Base-by-base conservation (phyloP, 176 grass and related monocot species). In the Oryza punctata region DNA sequence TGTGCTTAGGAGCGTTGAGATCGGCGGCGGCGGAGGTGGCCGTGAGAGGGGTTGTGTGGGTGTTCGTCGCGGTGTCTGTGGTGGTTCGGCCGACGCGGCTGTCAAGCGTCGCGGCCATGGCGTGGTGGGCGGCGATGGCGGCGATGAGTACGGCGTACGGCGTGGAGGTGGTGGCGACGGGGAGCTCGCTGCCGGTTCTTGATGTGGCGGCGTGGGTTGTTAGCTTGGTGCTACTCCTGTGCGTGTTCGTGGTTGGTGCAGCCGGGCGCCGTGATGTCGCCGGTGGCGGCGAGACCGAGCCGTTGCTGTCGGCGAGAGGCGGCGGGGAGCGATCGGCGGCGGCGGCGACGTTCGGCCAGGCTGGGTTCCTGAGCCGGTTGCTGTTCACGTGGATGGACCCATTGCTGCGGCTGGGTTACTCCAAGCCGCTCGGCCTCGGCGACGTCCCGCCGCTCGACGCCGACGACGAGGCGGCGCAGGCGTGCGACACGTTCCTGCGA, bases 371-470 rank as follows among this genome's bases (percentile, higher is more conserved):
- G 8, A 91, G 92, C 73, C 81, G 78, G 13, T 63, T 92, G 21
- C 87, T 88, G 9, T 93, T 98, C 69, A 79, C 88, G 18, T 98
- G 95, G 95, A 89, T 98, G 63, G 75, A 91, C 27, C 57, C 92
- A 15, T 40, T 98, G 63, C 91, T 94, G 12, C 84, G 83, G 18
- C 59, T 94, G 5, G 95, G 95, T 10, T 78, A 83, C 67, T 88
- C 87, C 49, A 98, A 84, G 70, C 92, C 90, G 1, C 72, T 98
- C 38, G 85, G 86, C 49, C 76, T 91, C 30, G 28, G 30, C 29
- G 88, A 94, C 73, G 76, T 98, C 30, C 92, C 95, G 44, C 66
- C 76, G 59, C 87, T 98, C 12, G 89, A 91, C 82, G 24, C 90
- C 32, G 93, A 93, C 75, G 92, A 98, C 82, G 86, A 57, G 24